A percentile compares a stretch with the other conserved stretches of the same genome.
Evolutionary conservation across 495 filamentous ascomycete species (phyloP).

Genomic region (Immersiella caudata): DNA sequence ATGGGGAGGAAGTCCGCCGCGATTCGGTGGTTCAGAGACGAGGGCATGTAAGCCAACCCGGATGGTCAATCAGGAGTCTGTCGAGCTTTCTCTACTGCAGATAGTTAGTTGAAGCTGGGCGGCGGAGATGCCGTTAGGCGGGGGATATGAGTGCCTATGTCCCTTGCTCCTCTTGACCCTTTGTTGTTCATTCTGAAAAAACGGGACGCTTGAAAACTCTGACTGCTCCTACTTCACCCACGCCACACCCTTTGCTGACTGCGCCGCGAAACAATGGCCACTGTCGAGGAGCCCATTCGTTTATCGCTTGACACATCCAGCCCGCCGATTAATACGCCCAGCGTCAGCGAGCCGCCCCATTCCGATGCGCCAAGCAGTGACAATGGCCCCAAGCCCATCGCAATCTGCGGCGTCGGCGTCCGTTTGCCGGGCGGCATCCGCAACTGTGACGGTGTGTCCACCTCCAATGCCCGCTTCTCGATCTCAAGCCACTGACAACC

Average conservation of each 20-base stretch:
- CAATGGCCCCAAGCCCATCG: not conserved
- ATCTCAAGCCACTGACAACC: constrained; percentile 2
- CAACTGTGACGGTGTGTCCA: not conserved
- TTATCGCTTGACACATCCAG: not conserved
- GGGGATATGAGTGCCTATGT: not conserved
- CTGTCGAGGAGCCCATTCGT: constrained; percentile 1
- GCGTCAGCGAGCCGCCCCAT: not conserved
- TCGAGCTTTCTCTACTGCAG: not conserved
- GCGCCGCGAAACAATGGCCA: not conserved
- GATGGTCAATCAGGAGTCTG: constrained; percentile 2
- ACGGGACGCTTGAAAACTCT: constrained; percentile 1
- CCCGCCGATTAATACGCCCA: not conserved
- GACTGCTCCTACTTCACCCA: not conserved
- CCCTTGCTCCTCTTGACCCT: constrained; percentile 1
- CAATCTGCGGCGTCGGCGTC: not conserved
- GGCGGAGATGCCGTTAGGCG: constrained; percentile 1
- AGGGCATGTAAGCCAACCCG: not conserved
- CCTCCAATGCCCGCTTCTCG: not conserved
- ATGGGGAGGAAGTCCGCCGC: not conserved
- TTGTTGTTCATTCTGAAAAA: constrained; percentile 1
- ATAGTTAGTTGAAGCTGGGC: not conserved
- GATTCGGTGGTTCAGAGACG: constrained; percentile 1
- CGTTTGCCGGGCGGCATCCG: not conserved
- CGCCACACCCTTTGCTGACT: constrained; percentile 1
- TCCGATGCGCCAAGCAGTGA: not conserved